These are phyloP conservation scores for Chalciporus piperatus DNA, from an alignment of 768 basidiomycete species.

Conservation along the genomic window DNA sequence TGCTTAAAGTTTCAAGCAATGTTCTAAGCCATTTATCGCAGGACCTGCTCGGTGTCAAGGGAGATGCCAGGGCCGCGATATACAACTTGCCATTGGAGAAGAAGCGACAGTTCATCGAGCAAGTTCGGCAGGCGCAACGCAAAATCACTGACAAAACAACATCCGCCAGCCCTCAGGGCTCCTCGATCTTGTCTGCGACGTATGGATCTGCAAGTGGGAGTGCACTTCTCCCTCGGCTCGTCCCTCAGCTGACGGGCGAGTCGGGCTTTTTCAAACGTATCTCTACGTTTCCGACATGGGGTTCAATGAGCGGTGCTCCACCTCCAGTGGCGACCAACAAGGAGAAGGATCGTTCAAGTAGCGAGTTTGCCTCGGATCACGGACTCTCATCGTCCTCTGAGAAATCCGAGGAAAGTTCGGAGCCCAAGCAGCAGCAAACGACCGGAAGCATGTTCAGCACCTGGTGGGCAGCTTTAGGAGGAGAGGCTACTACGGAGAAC, in stretches of 20 bases:
- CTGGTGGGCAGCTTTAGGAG: constrained; percentile 74
- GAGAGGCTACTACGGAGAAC: constrained; percentile 35
- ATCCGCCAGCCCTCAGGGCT: constrained; percentile 25
- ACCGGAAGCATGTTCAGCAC: constrained; percentile 76
- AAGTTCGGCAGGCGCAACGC: constrained; percentile 45
- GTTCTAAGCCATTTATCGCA: constrained; percentile 28
- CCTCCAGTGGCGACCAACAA: constrained; percentile 28
- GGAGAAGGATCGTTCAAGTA: constrained; percentile 35
- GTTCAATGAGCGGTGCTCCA: constrained; percentile 35
- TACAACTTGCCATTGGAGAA: constrained; percentile 55
- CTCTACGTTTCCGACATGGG: constrained; percentile 61
- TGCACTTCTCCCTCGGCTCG: constrained; percentile 59
- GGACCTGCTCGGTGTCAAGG: constrained; percentile 74
- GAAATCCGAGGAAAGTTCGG: constrained; percentile 27
- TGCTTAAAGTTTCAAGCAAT: background rate
- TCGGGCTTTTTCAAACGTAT: constrained; percentile 63
- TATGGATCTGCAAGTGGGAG: constrained; percentile 59
- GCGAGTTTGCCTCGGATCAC: constrained; percentile 34
- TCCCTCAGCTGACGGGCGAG: constrained; percentile 76
- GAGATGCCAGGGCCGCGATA: constrained; percentile 64
- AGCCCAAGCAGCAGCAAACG: constrained; percentile 55
- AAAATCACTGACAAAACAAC: constrained; percentile 31
- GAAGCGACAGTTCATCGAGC: constrained; percentile 64
- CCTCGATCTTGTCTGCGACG: constrained; percentile 43
- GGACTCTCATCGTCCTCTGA: constrained; percentile 26